Evolutionary conservation across 164 flowering plant genomes (phyloP).

Genomic region (Vitis amurensis): DNA sequence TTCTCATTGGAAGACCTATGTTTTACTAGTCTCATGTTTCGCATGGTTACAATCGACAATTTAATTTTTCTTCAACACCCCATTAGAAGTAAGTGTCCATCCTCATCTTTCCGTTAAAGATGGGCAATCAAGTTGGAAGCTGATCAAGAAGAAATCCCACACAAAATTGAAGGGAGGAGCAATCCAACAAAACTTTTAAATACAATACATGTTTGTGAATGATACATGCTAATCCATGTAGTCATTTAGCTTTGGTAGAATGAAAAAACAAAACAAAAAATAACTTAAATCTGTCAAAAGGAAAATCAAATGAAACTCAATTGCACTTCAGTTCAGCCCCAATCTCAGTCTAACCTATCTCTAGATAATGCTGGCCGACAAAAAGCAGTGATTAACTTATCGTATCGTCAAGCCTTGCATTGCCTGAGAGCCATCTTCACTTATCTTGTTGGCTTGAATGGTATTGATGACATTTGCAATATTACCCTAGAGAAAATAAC

Average conservation of each 20-base stretch:
- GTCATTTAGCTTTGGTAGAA: neutral
- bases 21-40: no score
- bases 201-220: neutral
- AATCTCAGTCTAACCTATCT: neutral
- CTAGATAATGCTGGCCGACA: neutral
- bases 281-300: constrained; percentile 7
- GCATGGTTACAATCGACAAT: no score
- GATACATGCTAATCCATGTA: neutral
- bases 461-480: constrained; percentile 67
- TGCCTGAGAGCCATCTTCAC: constrained; percentile 65
- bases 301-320: neutral
- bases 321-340: neutral
- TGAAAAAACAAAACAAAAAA: neutral
- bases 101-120: no score
- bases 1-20: no score
- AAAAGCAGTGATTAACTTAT: constrained; percentile 17
- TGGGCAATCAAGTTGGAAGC: no score
- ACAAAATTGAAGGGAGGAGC: no score
- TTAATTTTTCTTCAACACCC: no score
- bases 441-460: constrained; percentile 68
- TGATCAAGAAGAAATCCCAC: no score
- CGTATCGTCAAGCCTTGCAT: constrained; percentile 58
- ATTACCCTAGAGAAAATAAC: constrained; percentile 53
- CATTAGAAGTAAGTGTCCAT: no score
- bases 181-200: no score